Conservation (phyloP, 306 rosid species). For the Corylus americana region DNA sequence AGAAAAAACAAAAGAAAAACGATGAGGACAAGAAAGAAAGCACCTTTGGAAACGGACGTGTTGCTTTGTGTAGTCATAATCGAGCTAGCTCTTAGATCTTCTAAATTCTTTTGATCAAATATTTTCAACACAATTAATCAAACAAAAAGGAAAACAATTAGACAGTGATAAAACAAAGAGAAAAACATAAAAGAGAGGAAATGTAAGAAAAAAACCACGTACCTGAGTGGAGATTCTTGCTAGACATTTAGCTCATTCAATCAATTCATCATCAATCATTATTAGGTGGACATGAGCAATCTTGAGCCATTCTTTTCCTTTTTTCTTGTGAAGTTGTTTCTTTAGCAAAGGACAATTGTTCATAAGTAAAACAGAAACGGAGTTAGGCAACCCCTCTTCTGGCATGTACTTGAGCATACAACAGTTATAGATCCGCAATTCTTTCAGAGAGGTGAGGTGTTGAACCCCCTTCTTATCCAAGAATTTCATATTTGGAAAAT, state of each 20-base stretch:
- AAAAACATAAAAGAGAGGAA: too few species aligned
- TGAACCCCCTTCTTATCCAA: conserved; percentile 16
- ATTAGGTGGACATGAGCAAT: conserved; percentile 20
- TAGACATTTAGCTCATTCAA: neutral
- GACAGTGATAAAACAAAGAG: too few species aligned
- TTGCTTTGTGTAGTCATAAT: too few species aligned
- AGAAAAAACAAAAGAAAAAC: too few species aligned
- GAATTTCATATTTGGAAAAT: conserved; percentile 4
- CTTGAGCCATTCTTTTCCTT: conserved; percentile 37
- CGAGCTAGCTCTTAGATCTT: too few species aligned
- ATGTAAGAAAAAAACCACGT: too few species aligned
- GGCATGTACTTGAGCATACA: conserved; percentile 24
- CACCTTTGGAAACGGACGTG: too few species aligned
- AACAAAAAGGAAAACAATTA: too few species aligned
- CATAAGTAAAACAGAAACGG: neutral
- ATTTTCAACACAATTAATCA: too few species aligned
- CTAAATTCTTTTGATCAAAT: too few species aligned
- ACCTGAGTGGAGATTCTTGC: too few species aligned
- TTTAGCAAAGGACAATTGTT: neutral
- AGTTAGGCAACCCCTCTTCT: conserved; percentile 28
- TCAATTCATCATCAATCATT: neutral
- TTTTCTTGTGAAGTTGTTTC: neutral
- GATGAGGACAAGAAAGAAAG: too few species aligned
- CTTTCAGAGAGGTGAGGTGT: conserved; percentile 7
- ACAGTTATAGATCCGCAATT: accelerated